Base-by-base conservation (phyloP, 805 yeast genomes). In the Saitoella complicata region DNA sequence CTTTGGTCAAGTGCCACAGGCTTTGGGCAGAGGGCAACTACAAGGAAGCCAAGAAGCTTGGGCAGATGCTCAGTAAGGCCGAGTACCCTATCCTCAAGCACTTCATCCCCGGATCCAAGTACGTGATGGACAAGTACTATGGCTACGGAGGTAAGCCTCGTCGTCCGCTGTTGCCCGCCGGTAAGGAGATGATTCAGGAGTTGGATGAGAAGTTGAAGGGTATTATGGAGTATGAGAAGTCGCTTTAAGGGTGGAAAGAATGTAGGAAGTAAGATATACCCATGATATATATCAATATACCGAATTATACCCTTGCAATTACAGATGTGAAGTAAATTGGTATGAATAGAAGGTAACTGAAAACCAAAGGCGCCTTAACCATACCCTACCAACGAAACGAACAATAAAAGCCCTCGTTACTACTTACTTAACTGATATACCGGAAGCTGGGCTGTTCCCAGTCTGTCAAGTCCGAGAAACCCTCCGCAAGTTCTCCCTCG, bases 31-130 rank as follows among this genome's bases (percentile, higher is more conserved):
- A 55, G 8, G 74, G 73, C 32, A 62, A 70, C 43, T 46, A 54
- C 37, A 61, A 58, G 39, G 65, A 59, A 47, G 76, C 76, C 10
- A 61, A 58, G 48, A 53, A 57, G 41, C 52, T 71, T 38, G 77
- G 72, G 55, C 55, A 58, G 44, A 50, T 59, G 32, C 67, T 64
- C 31, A 61, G 72, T 7, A 62, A 68, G 48, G 74, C 67, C 31
- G 77, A 72, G 51, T 69, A 64, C 43, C n/a, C 36, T 33, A 48
- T 51, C 10, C 51, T 48, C 38, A 51, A 45, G 48, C 47, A 45
- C 8, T 52, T 52, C n/a, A 47, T 53, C 37, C 31, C 45, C 37
- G 56, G 54, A 12, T 45, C 56, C 32, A 53, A 51, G 49, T 48
- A 48, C 35, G 55, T 51, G n/a, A 33, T 48, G 33, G 39, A 49